Evolutionary conservation across 202 grass and related monocot genomes (phyloP).

Genomic region (Zizania palustris): DNA sequence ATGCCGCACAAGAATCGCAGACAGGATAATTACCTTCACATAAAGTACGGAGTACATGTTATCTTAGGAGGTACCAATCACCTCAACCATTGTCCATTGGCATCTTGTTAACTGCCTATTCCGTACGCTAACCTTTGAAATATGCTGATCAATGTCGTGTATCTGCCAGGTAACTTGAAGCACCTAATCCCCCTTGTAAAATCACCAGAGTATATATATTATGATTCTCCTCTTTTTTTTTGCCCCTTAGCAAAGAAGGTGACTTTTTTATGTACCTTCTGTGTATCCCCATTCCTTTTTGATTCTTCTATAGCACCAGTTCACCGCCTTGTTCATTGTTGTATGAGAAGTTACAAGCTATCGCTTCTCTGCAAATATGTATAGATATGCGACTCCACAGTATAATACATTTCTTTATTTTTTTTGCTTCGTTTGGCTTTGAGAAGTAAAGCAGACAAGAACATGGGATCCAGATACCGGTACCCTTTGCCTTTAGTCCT

Average conservation of each 20-base stretch:
- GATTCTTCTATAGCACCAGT: conserved; percentile 23
- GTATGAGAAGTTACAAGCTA: conserved; percentile 49
- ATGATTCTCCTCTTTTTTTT: conserved; percentile 47
- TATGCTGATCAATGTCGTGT: conserved; percentile 13
- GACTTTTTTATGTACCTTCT: conserved; percentile 63
- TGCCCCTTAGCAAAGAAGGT: conserved; percentile 59
- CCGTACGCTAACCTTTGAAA: conserved; percentile 7
- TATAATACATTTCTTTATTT: conserved; percentile 46
- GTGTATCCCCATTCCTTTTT: conserved; percentile 49
- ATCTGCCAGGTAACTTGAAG: conserved; percentile 57
- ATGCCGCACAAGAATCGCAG: conserved; percentile 83
- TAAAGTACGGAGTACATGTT: conserved; percentile 39
- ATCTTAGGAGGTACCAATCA: conserved; percentile 58
- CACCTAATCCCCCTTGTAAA: conserved; percentile 52
- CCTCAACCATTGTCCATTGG: neutral
- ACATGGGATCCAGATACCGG: neutral
- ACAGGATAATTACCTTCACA: conserved; percentile 97
- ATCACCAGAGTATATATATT: conserved; percentile 44
- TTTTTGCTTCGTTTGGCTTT: neutral
- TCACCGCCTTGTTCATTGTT: conserved; percentile 32
- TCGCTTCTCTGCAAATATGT: conserved; percentile 59
- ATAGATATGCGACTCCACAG: conserved; percentile 66
- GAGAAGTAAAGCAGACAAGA: conserved; percentile 47
- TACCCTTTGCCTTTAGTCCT: neutral
- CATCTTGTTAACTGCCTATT: neutral